Evolutionary conservation across 169 alveolate genomes (phyloP).

Genomic region (Perkinsus olseni): DNA sequence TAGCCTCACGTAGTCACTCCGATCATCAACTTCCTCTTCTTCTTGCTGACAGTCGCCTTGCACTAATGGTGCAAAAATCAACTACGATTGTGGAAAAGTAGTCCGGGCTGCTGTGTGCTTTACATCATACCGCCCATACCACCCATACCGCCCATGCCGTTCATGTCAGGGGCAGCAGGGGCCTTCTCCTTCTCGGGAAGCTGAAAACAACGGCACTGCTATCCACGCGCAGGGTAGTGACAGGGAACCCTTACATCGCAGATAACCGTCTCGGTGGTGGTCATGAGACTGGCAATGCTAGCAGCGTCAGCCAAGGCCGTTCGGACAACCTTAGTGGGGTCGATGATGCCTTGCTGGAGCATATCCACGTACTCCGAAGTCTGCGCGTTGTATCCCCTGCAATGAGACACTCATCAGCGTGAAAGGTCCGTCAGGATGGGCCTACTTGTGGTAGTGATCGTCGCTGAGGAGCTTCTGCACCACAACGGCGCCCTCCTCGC

Average conservation of each 20-base stretch:
- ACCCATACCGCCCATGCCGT: neutral
- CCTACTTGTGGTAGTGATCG: conserved; percentile 35
- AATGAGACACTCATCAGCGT: neutral
- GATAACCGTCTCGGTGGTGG: conserved; percentile 94
- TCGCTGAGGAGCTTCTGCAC: conserved; percentile 83
- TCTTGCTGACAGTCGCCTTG: neutral
- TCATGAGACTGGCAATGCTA: conserved; percentile 92
- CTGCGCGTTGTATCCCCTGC: conserved; percentile 92
- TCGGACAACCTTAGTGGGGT: conserved; percentile 98
- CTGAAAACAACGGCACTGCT: neutral
- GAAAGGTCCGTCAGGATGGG: neutral
- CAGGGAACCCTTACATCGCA: conserved; percentile 50
- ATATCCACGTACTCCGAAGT: conserved; percentile 85
- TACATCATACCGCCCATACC: neutral
- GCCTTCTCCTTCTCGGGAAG: neutral
- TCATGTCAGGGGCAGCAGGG: neutral
- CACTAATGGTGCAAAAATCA: no score
- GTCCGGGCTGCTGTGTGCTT: neutral
- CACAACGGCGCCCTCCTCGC: conserved; percentile 93
- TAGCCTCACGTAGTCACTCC: neutral
- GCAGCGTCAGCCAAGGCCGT: conserved; percentile 97
- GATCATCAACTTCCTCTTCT: neutral
- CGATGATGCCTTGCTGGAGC: conserved; percentile 89
- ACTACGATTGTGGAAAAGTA: no score
- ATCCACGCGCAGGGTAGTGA: neutral